These are phyloP conservation scores for Adiantum capillusveneris DNA, from an alignment of 75 land plant genomes.

Conservation along the genomic window DNA sequence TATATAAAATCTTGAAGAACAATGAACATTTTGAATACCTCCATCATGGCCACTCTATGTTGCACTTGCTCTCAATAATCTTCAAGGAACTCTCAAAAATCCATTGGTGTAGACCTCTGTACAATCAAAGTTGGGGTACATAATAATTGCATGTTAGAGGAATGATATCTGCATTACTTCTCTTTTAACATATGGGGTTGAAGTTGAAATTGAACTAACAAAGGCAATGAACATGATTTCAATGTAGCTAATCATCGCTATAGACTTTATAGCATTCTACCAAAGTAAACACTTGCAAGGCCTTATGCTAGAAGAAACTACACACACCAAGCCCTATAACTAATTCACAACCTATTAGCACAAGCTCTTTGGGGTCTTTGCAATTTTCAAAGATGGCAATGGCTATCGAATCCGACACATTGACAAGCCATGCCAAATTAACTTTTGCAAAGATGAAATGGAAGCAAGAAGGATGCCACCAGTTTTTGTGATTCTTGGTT, in stretches of 20 bases:
- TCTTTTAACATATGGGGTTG: too few relatives aligned
- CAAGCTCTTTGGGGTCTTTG: slow-evolving; percentile 8
- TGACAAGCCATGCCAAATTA: slow-evolving; percentile 22
- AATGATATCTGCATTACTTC: too few relatives aligned
- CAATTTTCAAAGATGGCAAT: slow-evolving; percentile 19
- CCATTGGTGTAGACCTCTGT: slow-evolving; percentile 12
- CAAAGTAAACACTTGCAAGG: slow-evolving; percentile 16
- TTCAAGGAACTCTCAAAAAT: slow-evolving; percentile 4
- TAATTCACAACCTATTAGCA: slow-evolving; percentile 23
- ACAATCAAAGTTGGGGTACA: slow-evolving; percentile 14
- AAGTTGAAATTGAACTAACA: slow-evolving; percentile 5
- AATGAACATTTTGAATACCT: too few relatives aligned
- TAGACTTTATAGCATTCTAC: slow-evolving; percentile 17
- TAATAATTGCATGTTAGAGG: too few relatives aligned
- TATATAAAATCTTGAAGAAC: too few relatives aligned
- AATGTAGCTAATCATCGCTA: slow-evolving; percentile 18
- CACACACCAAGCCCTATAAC: slow-evolving; percentile 24
- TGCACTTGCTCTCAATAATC: slow-evolving; percentile 9
- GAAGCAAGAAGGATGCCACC: slow-evolving; percentile 14
- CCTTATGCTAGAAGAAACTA: slow-evolving; percentile 15
- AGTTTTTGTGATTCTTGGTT: slow-evolving; percentile 17
- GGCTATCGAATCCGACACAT: slow-evolving; percentile 16
- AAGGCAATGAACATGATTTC: slow-evolving; percentile 10
- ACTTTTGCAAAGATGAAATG: slow-evolving; percentile 8
- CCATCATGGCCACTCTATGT: slow-evolving; percentile 19